Evolutionary conservation across 225 moss, liverwort and hornwort species (phyloP), one percentile per base, ranked within the genome.

Genomic region (Antitrichia curtipendula): DNA sequence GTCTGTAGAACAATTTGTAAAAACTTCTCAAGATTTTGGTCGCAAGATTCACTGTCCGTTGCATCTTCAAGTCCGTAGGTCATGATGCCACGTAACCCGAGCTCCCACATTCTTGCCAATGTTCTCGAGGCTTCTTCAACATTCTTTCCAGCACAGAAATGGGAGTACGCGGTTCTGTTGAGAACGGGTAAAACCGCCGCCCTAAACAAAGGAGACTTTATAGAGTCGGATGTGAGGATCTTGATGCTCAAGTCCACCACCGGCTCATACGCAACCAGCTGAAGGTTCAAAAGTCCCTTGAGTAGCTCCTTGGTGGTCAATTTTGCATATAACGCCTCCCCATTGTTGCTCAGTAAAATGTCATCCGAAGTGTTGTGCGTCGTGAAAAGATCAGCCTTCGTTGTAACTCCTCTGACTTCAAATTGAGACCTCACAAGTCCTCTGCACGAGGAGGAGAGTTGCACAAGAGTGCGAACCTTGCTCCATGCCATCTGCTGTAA

Each of bases 21-120:
- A 82, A 96, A 97, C 50, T 89, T 95, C 57, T 85, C 90, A 50
- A 92, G 93, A 81, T 98, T 98, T 50, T 87, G 20, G 77, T 96
- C 94, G 89, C 98, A 98, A 22, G 92, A 87, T 49, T 87, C 87
- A 53, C 93, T 94, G 78, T 95, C 95, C 78, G 87, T 92, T 22
- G 96, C 98, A 86, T 98, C 98, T 88, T 98, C 98, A 82, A 95
- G 86, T 52, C 97, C 95, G 71, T 98, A 97, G 75, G 96, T 93
- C 86, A 97, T 92, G 21, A 96, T 90, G 53, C 96, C 97, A 75
- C 90, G 92, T 71, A 98, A 76, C 13, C 98, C 97, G 24, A 96
- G 92, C 86, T 98, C 93, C 97, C 95, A 94, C 95, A 96, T 92
- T 90, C 96, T 92, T 21, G 87, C 86, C 91, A 98, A 87, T 41